Conservation (phyloP, 2,329 filamentous ascomycete species). For the Talaromyces pinophilus region DNA sequence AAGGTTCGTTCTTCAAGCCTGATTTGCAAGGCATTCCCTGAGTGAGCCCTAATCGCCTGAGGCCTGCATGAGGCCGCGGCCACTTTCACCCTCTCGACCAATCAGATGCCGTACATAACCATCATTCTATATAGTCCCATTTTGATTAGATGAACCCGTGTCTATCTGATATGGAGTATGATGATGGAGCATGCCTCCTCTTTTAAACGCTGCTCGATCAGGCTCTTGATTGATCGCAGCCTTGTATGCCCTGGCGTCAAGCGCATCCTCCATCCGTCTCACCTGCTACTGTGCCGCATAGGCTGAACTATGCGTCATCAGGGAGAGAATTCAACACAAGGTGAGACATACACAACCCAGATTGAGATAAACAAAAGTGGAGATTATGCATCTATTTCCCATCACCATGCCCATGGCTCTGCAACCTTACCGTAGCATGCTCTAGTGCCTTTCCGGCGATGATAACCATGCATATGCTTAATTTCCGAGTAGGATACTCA, state of each 20-base stretch:
- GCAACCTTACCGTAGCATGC: slow-evolving; percentile 2
- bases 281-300: neutral
- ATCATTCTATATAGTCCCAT: neutral
- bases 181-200: neutral
- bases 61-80: slow-evolving; percentile 10
- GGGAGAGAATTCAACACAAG: neutral
- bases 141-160: neutral
- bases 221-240: slow-evolving; percentile 1
- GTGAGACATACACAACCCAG: neutral
- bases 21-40: slow-evolving; percentile 8
- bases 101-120: slow-evolving; percentile 2
- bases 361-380: neutral
- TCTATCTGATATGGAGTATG: neutral
- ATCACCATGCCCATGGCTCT: neutral
- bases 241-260: neutral
- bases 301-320: neutral
- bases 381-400: neutral
- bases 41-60: neutral
- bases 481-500: neutral
- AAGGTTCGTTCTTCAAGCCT: neutral
- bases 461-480: slow-evolving; percentile 6
- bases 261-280: neutral
- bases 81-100: neutral
- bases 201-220: slow-evolving; percentile 5
- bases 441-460: neutral